Percentiles rank a stretch among this genome's conserved stretches.
Conservation (phyloP, 257 asterid genomes). For the Solanum pennellii region DNA sequence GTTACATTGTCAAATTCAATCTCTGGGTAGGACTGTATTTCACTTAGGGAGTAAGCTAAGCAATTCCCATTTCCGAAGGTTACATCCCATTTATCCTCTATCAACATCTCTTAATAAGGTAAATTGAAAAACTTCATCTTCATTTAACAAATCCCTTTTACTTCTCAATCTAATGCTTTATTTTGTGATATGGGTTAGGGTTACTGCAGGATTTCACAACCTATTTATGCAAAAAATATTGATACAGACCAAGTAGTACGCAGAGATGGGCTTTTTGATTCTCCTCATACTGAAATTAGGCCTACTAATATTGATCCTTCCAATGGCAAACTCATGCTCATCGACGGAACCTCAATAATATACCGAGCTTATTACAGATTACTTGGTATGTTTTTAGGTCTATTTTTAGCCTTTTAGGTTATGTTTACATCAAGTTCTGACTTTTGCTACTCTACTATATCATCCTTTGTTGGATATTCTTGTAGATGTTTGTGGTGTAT, state of each 20-base stretch:
- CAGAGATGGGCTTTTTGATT: conserved; percentile 16
- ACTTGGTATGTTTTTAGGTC: conserved; percentile 41
- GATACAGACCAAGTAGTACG: conserved; percentile 21
- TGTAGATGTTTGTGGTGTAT: neutral
- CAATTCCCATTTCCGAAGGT: neutral
- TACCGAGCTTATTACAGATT: conserved; percentile 89
- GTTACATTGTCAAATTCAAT: conserved; percentile 26
- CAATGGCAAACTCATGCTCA: conserved; percentile 82
- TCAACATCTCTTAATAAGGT: conserved; percentile 24
- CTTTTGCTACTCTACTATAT: neutral
- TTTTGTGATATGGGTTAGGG: conserved; percentile 21
- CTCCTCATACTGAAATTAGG: conserved; percentile 22
- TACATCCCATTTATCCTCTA: conserved; percentile 19
- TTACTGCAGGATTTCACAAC: conserved; percentile 5
- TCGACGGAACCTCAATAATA: conserved; percentile 84
- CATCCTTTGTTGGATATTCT: neutral
- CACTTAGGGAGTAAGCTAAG: conserved; percentile 22
- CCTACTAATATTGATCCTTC: conserved; percentile 21
- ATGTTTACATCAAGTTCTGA: neutral
- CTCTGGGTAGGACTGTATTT: conserved; percentile 29
- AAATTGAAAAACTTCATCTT: neutral
- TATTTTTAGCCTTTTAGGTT: neutral
- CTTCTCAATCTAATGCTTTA: neutral
- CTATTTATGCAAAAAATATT: conserved; percentile 14
- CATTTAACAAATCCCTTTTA: neutral